Evolutionary conservation across 2,329 filamentous ascomycete species (phyloP), one percentile per base, ranked within the genome.

Genomic region (Ascochyta rabiei): DNA sequence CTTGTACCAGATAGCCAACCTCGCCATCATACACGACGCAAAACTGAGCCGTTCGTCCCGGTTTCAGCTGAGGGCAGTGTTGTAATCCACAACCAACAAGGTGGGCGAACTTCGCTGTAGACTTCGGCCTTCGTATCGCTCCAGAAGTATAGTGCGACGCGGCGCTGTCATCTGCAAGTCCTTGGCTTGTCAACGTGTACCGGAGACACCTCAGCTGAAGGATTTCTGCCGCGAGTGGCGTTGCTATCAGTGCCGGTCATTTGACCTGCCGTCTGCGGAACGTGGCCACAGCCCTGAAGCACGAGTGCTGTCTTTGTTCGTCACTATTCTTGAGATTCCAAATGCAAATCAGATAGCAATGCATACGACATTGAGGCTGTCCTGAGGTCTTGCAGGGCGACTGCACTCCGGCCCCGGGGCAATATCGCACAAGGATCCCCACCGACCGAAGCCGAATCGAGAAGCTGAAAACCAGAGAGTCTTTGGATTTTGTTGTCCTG

Each of bases 401-500:
- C 30, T 42, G 37, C 18, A 45, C 16, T 7, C 24, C 28, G 28
- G 28, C 19, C 23, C 42, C 48, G 12, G 37, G 30, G 12, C 15
- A 46, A 21, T 31, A 46, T 52, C 23, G 16, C 42, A 47, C 42
- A 42, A 23, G 30, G 41, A 6, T 46, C 37, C 42, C 49, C 42
- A n/a, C 34, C 13, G 13, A n/a, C 34, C 13, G 13, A 35, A 52
- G 42, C 49, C 42, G 42, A 33, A 21, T 6, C 9, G 21, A n/a
- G n/a, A 10, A 19, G 15, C 10, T 19, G 19, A 15, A 13, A 12
- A 13, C 12, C 26, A 21, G 19, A 15, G 1, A 2, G 6, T 8
- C 12, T n/a, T 35, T 12, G 9, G 4, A 2, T 30, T 15, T 4
- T 30, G 12, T 5, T 30, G 2, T 6, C 10, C 9, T 12, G 3